A percentile compares a stretch with the other conserved stretches of the same genome.
Conservation (phyloP, 495 filamentous ascomycete species). For the Trichoderma gamsii region DNA sequence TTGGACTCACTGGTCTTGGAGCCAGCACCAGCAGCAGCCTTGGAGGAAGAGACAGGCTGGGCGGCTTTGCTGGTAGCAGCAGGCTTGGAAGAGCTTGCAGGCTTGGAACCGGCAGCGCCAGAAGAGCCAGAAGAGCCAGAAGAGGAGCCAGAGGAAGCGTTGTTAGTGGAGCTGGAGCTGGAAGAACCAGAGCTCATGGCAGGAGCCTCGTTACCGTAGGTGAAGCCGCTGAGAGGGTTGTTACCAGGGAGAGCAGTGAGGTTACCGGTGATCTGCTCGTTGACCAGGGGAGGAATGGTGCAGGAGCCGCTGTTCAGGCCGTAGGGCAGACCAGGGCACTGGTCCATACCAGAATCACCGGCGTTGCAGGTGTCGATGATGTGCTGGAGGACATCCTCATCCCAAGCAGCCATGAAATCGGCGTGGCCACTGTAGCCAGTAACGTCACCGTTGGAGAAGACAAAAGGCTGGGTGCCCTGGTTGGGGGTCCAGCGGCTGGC, state of each 20-base stretch:
- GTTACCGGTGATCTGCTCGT: slow-evolving; percentile 27
- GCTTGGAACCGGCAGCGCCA: slow-evolving; percentile 14
- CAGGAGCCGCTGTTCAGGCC: slow-evolving; percentile 41
- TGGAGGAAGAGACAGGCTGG: background rate
- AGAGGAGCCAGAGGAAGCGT: slow-evolving; percentile 17
- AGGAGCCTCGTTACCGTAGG: slow-evolving; percentile 21
- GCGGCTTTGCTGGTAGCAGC: slow-evolving; percentile 4
- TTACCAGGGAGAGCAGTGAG: slow-evolving; percentile 52
- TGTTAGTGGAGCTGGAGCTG: slow-evolving; percentile 21
- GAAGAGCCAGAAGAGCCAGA: slow-evolving; percentile 1
- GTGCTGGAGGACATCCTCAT: slow-evolving; percentile 51
- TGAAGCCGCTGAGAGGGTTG: slow-evolving; percentile 44
- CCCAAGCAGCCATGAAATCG: slow-evolving; percentile 72
- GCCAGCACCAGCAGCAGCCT: slow-evolving; percentile 14
- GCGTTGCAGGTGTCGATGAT: slow-evolving; percentile 56
- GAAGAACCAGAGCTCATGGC: slow-evolving; percentile 12
- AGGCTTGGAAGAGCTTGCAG: slow-evolving; percentile 2
- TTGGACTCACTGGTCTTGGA: slow-evolving; percentile 8
- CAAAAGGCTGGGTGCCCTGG: slow-evolving; percentile 55
- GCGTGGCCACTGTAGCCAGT: slow-evolving; percentile 58
- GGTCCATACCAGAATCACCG: slow-evolving; percentile 44
- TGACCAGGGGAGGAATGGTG: slow-evolving; percentile 39
- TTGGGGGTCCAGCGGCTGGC: slow-evolving; percentile 49
- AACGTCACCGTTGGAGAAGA: slow-evolving; percentile 55
- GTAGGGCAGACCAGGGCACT: slow-evolving; percentile 47